These are phyloP conservation scores for Cyclotella sp. DNA, from an alignment of 108 stramenopile species.

Conservation along the genomic window DNA sequence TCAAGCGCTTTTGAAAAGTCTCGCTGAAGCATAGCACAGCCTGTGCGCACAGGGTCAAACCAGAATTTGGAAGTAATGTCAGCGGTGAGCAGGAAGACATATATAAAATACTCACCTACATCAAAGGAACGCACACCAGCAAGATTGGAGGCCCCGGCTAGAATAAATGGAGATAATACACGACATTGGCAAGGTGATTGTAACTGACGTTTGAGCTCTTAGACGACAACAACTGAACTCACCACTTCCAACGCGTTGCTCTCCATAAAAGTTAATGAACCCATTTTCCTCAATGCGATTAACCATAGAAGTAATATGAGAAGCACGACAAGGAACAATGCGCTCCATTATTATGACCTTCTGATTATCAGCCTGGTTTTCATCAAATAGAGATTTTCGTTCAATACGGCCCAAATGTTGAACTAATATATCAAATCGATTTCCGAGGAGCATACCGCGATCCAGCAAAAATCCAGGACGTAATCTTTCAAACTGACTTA, in stretches of 20 bases:
- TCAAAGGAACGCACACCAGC: slow-evolving; percentile 81
- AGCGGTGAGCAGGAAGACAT: too few species aligned
- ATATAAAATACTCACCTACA: slow-evolving; percentile 59
- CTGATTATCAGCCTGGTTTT: background rate
- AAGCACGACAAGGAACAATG: slow-evolving; percentile 44
- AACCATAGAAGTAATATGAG: slow-evolving; percentile 61
- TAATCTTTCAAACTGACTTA: slow-evolving; percentile 12
- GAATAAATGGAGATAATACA: too few species aligned
- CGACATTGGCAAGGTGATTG: too few species aligned
- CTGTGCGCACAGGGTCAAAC: too few species aligned
- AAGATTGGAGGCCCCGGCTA: slow-evolving; percentile 53
- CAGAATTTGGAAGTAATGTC: too few species aligned
- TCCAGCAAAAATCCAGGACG: slow-evolving; percentile 59
- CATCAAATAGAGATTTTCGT: slow-evolving; percentile 22
- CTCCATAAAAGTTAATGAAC: slow-evolving; percentile 91
- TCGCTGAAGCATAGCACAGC: slow-evolving; percentile 60
- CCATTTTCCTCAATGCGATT: slow-evolving; percentile 60
- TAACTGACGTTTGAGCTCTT: too few species aligned
- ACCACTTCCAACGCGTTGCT: slow-evolving; percentile 78
- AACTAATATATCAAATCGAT: slow-evolving; percentile 70
- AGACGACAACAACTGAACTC: too few species aligned
- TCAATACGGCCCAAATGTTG: slow-evolving; percentile 61
- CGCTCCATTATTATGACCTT: slow-evolving; percentile 41
- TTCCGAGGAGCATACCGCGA: slow-evolving; percentile 23
- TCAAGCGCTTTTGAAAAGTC: slow-evolving; percentile 73